Conservation (phyloP, 176 grass and related monocot genomes). For the Phyllostachys edulis region DNA sequence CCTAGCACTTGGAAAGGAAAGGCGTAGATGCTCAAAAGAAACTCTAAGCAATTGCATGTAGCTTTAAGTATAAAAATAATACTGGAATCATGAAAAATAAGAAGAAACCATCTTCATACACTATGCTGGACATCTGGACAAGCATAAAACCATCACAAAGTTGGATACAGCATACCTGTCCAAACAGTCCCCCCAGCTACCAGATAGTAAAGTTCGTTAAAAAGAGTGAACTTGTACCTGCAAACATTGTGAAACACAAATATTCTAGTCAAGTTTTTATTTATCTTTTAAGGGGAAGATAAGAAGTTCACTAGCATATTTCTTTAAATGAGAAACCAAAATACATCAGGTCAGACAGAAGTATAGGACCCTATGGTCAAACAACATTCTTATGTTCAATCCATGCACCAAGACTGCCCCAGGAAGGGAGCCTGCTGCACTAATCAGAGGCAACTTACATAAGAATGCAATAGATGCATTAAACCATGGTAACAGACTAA, state of each 20-base stretch:
- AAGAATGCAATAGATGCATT: neutral
- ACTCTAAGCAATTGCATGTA: neutral
- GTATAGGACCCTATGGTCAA: constrained; percentile 11
- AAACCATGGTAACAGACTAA: neutral
- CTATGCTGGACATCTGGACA: constrained; percentile 6
- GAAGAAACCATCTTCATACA: neutral
- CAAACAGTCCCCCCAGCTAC: constrained; percentile 95
- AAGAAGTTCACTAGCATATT: neutral
- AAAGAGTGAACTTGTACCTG: constrained; percentile 99
- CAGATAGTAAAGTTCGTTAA: constrained; percentile 99
- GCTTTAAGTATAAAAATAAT: neutral
- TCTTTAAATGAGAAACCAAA: neutral
- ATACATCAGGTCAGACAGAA: constrained; percentile 2
- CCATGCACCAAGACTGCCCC: neutral
- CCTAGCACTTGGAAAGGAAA: neutral
- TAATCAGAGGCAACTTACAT: neutral
- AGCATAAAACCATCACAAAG: constrained; percentile 8
- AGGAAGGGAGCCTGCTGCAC: neutral
- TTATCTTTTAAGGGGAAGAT: neutral
- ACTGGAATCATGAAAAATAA: constrained; percentile 1
- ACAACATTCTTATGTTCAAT: neutral
- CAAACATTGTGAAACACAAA: constrained; percentile 5
- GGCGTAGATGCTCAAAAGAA: neutral
- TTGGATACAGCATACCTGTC: constrained; percentile 62
- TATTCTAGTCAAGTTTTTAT: constrained; percentile 29